Conservation (phyloP, 139 green algal genomes). For the Limnomonas spitsbergensis region DNA sequence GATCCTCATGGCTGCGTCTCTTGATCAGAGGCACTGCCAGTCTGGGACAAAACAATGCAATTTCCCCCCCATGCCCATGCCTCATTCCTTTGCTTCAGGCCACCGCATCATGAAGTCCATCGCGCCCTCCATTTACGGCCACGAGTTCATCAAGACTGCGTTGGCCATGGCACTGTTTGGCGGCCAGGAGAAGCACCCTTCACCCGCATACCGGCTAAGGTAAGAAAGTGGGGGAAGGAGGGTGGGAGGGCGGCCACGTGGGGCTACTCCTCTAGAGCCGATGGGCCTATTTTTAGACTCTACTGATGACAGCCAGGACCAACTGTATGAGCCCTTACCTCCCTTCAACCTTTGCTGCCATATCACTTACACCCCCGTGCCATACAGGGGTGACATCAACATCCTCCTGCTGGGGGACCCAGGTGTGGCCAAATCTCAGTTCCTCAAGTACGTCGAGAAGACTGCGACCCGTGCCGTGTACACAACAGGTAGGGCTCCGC, state of each 20-base stretch:
- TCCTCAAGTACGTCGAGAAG: constrained; percentile 98
- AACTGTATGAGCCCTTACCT: too few relatives aligned
- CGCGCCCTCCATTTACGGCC: constrained; percentile 96
- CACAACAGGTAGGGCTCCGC: constrained; percentile 77
- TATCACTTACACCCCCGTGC: neutral
- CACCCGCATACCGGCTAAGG: constrained; percentile 56
- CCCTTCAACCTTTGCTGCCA: too few relatives aligned
- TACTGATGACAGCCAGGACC: too few relatives aligned
- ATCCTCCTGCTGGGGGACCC: constrained; percentile 96
- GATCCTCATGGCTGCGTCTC: too few relatives aligned
- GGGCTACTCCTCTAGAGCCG: too few relatives aligned
- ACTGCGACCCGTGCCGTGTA: constrained; percentile 89
- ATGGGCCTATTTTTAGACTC: too few relatives aligned
- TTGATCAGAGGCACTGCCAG: too few relatives aligned
- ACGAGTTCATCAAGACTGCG: constrained; percentile 94
- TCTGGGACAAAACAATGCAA: too few relatives aligned
- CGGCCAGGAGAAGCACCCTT: constrained; percentile 77
- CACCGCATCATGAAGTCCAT: constrained; percentile 91
- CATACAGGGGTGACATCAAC: constrained; percentile 91
- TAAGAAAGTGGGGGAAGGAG: neutral
- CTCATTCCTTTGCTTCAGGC: too few relatives aligned
- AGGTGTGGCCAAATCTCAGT: constrained; percentile 93
- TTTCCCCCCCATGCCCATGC: too few relatives aligned
- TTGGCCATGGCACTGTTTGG: constrained; percentile 94
- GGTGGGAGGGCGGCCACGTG: too few relatives aligned